Evolutionary conservation across 2,329 filamentous ascomycete genomes (phyloP).

Genomic region (Karstenula rhodostoma): DNA sequence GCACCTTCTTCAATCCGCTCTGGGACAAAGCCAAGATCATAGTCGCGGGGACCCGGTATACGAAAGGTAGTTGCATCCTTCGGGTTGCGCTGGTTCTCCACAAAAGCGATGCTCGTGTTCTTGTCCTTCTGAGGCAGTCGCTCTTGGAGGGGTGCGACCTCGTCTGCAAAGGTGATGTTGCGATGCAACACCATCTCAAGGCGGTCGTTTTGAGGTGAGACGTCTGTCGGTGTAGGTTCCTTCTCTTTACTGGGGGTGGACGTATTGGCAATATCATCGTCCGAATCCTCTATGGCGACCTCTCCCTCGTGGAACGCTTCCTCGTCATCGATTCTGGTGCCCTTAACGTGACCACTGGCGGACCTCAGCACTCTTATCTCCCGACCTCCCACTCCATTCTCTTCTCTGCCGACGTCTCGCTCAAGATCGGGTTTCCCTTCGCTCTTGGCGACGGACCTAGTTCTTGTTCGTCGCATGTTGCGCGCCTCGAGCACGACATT

Average conservation of each 20-base stretch:
- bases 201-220: conserved; percentile 22
- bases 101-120: conserved; percentile 85
- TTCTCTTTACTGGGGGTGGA: conserved; percentile 13
- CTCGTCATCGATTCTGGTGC: conserved; percentile 66
- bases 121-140: conserved; percentile 64
- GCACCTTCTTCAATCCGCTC: conserved; percentile 60
- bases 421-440: conserved; percentile 58
- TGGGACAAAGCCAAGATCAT: conserved; percentile 81
- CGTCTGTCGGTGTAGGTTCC: conserved; percentile 21
- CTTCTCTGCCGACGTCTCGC: conserved; percentile 54
- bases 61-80: conserved; percentile 78
- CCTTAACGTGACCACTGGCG: conserved; percentile 59
- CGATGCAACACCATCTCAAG: conserved; percentile 38
- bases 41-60: conserved; percentile 91
- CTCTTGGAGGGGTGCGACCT: conserved; percentile 67
- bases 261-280: conserved; percentile 35
- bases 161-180: conserved; percentile 74
- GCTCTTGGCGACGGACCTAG: conserved; percentile 62
- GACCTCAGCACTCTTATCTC: conserved; percentile 72
- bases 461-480: conserved; percentile 70
- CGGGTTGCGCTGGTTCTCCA: conserved; percentile 81
- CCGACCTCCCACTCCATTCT: conserved; percentile 71
- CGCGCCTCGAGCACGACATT: conserved; percentile 79
- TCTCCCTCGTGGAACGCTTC: conserved; percentile 51
- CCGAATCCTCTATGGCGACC: conserved; percentile 49